These are phyloP conservation scores for Tetrastigma voinierianum DNA, from an alignment of 164 flowering plant species.

Conservation along the genomic window DNA sequence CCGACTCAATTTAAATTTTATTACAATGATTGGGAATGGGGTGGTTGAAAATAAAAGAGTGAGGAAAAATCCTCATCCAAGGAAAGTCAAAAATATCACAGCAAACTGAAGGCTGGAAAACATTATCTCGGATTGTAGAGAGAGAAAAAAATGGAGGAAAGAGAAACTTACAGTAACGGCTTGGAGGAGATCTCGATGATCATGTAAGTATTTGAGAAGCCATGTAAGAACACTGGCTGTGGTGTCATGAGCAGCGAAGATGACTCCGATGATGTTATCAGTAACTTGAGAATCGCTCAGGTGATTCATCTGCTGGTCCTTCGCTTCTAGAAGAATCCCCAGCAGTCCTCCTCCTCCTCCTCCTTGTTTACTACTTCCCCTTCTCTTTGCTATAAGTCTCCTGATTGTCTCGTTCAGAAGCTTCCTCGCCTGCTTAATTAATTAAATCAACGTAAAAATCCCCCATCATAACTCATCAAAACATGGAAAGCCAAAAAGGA, in stretches of 20 bases:
- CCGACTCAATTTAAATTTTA: no score
- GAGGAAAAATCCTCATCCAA: no score
- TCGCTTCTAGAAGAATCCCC: constrained; percentile 34
- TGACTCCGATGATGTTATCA: constrained; percentile 84
- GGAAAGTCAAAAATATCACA: no score
- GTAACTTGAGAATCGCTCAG: constrained; percentile 74
- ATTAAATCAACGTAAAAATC: neutral
- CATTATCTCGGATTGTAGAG: constrained; percentile 1
- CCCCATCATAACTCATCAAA: neutral
- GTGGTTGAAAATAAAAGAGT: no score
- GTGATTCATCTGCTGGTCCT: constrained; percentile 13
- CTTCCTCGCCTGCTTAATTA: constrained; percentile 82
- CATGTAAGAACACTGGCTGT: constrained; percentile 92
- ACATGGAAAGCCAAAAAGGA: neutral
- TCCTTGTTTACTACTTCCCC: constrained; percentile 29
- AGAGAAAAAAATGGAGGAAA: neutral
- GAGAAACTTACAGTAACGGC: constrained; percentile 56
- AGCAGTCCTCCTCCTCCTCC: constrained; percentile 44
- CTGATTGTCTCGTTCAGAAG: constrained; percentile 47
- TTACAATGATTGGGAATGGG: no score
- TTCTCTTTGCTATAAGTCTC: constrained; percentile 54
- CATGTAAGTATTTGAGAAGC: constrained; percentile 74
- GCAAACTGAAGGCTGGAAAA: no score
- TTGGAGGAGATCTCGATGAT: constrained; percentile 45
- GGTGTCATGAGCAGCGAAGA: constrained; percentile 92